These are phyloP conservation scores for Trichoderma pleuroti DNA, from an alignment of 2,329 filamentous ascomycete genomes.

Conservation along the genomic window DNA sequence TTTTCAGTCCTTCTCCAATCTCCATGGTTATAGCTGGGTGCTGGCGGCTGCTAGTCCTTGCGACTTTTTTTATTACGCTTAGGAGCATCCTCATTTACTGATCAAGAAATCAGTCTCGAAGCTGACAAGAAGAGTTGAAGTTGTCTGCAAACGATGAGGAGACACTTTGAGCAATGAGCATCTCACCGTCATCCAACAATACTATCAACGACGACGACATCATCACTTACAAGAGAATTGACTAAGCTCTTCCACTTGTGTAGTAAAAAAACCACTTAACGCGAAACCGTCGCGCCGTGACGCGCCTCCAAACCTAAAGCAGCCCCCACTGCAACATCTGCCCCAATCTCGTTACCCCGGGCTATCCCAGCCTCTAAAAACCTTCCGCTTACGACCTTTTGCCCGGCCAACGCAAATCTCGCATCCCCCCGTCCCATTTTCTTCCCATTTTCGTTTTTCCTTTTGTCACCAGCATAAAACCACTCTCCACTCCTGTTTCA, in stretches of 20 bases:
- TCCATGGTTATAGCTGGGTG: too few relatives aligned
- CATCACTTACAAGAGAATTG: neutral
- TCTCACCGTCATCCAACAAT: neutral
- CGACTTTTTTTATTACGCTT: too few relatives aligned
- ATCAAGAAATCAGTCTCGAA: too few relatives aligned
- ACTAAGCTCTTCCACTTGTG: neutral
- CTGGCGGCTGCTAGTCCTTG: too few relatives aligned
- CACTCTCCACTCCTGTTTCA: slow-evolving; percentile 9
- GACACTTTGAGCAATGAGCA: too few relatives aligned
- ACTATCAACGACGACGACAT: neutral
- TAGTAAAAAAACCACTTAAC: slow-evolving; percentile 27
- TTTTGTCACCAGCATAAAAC: neutral
- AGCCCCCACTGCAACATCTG: slow-evolving; percentile 1
- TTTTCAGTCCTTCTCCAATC: too few relatives aligned
- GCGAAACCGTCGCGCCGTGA: slow-evolving; percentile 30
- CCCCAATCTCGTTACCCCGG: slow-evolving; percentile 18
- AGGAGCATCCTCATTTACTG: too few relatives aligned
- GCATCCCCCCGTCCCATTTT: neutral
- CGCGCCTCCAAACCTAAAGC: slow-evolving; percentile 22
- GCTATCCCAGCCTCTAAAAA: slow-evolving; percentile 13
- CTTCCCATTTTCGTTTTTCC: neutral
- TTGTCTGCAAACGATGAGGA: too few relatives aligned
- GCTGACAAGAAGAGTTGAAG: too few relatives aligned
- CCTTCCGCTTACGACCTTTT: neutral
- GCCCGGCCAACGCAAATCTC: neutral